Base-by-base conservation (phyloP, 2,329 filamentous ascomycete species). In the Colletotrichum tropicicola region DNA sequence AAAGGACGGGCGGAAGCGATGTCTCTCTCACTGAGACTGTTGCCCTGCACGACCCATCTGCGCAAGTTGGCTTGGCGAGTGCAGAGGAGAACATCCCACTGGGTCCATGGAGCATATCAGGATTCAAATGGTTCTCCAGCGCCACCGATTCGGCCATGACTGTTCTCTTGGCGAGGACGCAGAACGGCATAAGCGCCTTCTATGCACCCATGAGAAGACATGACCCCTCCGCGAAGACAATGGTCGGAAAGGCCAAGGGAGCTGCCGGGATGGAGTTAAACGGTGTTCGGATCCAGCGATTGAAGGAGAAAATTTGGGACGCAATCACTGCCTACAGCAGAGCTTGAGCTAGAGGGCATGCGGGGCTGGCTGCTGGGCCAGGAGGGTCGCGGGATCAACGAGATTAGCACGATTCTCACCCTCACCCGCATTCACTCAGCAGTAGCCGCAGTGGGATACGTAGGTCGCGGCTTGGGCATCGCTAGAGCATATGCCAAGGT, bases 271-370 rank as follows among this genome's bases (percentile, higher is more conserved):
- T 76, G 3, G 82, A 86, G 55, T 80, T 90, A 10, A 93, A 93
- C 71, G 91, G 91, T 2, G 81, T 93, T 8, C 81, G 81, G 8
- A 91, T 93, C 67, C 87, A 90, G 61, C 83, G 91, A 0, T 79
- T 94, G 15, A 93, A 94, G 77, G 86, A 87, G 74, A n/a, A 94
- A 93, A 71, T 82, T 92, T 3, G 91, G 91, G 25, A 93, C 91
- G 0, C 86, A 86, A 48, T 82, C 88, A 0, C 79, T 94, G 0
- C 91, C 91, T 0, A 93, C 91, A 0, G 91, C 91, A 0, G 91
- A 94, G 73, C 82, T 94, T 0, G 89, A 90, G 65, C 81, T 92
- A 3, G 79, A 83, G 15, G 83, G 80, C n/a, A 87, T 87, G 82
- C 84, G 89, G 2, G 89, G 80, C 4, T 89, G 89, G 82, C 80